Evolutionary conservation across 1,284 basidiomycete genomes (phyloP).

Genomic region (Melampsora americana): DNA sequence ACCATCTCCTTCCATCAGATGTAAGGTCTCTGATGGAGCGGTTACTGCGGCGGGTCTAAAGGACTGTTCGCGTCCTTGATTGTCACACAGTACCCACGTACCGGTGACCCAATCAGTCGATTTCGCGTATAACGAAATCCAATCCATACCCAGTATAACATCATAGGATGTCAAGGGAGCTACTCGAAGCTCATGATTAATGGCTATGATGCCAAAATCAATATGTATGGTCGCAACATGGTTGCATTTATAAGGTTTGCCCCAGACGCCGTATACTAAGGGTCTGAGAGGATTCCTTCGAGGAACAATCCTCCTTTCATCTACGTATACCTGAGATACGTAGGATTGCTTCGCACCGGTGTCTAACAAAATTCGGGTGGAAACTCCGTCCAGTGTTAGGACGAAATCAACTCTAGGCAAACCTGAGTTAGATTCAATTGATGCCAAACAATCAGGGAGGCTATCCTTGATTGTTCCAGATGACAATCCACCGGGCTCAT

Average conservation of each 20-base stretch:
- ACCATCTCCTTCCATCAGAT: neutral
- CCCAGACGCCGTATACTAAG: constrained; percentile 1
- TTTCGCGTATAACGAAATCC: neutral
- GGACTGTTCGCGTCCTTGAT: neutral
- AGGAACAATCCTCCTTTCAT: neutral
- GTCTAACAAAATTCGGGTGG: constrained; percentile 2
- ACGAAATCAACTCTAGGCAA: neutral
- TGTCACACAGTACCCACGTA: neutral
- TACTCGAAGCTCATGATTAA: neutral
- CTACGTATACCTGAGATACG: neutral
- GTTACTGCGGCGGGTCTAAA: neutral
- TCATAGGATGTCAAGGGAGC: constrained; percentile 10
- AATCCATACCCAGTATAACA: constrained; percentile 15
- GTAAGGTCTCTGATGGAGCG: neutral
- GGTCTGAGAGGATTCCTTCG: neutral
- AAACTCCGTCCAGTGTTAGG: neutral
- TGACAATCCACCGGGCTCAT: neutral
- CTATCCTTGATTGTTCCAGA: neutral
- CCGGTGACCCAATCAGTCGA: neutral
- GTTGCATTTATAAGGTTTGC: neutral
- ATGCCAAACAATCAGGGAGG: neutral
- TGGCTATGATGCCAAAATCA: no score
- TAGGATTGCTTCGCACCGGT: neutral
- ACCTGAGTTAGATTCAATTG: neutral
- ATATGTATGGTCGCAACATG: no score